These are phyloP conservation scores for Ensete glaucum DNA, from an alignment of 176 grass and related monocot genomes.

Conservation along the genomic window DNA sequence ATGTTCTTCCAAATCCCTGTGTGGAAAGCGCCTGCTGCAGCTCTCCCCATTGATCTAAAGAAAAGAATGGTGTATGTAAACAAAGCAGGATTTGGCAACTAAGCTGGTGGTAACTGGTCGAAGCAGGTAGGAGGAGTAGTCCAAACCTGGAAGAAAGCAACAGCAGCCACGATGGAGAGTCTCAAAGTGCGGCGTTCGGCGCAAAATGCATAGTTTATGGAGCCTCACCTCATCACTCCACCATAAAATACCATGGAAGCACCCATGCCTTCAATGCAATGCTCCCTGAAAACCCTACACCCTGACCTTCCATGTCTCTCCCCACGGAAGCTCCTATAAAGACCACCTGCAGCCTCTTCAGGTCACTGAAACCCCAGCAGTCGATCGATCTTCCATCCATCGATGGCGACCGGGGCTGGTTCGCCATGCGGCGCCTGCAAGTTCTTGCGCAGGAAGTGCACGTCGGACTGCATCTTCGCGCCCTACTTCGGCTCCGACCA, in stretches of 20 bases:
- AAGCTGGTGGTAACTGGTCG: background rate
- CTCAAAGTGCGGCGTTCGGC: conserved; percentile 69
- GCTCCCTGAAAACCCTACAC: conserved; percentile 73
- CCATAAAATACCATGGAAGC: background rate
- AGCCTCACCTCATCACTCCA: conserved; percentile 11
- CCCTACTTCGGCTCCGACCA: conserved; percentile 89
- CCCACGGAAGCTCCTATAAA: background rate
- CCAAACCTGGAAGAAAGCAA: conserved; percentile 6
- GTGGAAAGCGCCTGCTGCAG: too few relatives aligned
- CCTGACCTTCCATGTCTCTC: conserved; percentile 39
- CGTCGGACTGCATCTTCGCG: conserved; percentile 79
- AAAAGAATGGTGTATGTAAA: too few relatives aligned
- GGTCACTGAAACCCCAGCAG: background rate
- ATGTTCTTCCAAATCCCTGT: too few relatives aligned
- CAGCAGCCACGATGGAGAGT: conserved; percentile 7
- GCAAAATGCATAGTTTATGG: conserved; percentile 71
- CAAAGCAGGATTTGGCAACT: background rate
- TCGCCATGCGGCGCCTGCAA: conserved; percentile 95
- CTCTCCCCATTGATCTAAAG: too few relatives aligned
- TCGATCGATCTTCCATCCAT: background rate
- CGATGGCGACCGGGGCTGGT: conserved; percentile 35
- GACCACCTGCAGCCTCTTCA: conserved; percentile 1
- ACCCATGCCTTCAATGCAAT: conserved; percentile 48
- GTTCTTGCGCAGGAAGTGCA: conserved; percentile 74
- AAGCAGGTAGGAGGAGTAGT: background rate